These are phyloP conservation scores for Erigeron canadensis DNA, from an alignment of 129 eudicot genomes.

Conservation along the genomic window DNA sequence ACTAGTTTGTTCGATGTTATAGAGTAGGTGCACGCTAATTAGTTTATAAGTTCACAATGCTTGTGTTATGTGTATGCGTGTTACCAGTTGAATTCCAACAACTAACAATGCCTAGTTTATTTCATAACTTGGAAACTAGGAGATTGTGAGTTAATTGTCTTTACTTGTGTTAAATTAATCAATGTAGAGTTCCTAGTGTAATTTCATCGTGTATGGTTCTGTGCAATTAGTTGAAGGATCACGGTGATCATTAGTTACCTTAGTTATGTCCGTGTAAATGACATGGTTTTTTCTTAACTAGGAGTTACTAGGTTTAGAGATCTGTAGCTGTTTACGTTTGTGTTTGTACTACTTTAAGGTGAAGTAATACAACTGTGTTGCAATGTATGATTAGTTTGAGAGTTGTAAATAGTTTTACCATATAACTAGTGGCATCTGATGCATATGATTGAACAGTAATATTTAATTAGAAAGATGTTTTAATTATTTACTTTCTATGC, in stretches of 20 bases:
- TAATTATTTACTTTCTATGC: neutral
- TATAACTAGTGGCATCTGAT: conserved; percentile 1
- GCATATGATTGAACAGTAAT: neutral
- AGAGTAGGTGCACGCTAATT: conserved; percentile 13
- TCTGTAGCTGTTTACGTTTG: conserved; percentile 21
- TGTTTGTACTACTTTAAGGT: conserved; percentile 16
- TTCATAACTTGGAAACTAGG: neutral
- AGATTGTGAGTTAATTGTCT: conserved; percentile 15
- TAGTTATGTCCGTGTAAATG: conserved; percentile 5
- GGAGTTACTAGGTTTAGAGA: conserved; percentile 2
- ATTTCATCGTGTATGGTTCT: neutral
- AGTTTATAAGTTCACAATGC: conserved; percentile 4
- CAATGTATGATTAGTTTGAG: conserved; percentile 7
- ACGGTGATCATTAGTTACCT: neutral
- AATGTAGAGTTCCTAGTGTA: neutral
- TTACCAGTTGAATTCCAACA: neutral
- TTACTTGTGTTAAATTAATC: neutral
- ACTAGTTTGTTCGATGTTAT: neutral
- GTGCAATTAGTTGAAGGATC: conserved; percentile 15
- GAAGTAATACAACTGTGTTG: conserved; percentile 9
- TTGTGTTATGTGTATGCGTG: neutral
- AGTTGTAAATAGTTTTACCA: neutral
- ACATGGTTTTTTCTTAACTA: neutral
- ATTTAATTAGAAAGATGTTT: neutral
- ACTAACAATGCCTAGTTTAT: neutral